Percentiles rank a stretch among this genome's conserved stretches.
Conservation (phyloP, 1,284 basidiomycete genomes). For the Austropuccinia psidii region DNA sequence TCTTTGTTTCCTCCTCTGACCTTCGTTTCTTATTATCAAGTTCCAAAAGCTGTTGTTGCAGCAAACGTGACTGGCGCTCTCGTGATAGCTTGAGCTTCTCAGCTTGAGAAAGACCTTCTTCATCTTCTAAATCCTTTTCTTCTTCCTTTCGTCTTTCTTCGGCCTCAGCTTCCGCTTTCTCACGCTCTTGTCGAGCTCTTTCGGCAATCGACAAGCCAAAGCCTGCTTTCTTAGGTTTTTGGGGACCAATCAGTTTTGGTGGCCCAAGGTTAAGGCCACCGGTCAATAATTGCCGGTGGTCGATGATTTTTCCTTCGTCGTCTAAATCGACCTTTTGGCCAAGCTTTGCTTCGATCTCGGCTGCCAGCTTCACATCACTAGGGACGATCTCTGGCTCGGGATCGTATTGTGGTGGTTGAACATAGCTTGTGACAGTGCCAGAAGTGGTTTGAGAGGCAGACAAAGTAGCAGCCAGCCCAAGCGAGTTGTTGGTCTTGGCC, state of each 20-base stretch:
- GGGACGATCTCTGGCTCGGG: conserved; percentile 61
- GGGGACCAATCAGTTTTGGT: conserved; percentile 23
- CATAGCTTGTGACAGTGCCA: background rate
- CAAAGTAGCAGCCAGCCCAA: conserved; percentile 17
- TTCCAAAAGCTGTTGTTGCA: conserved; percentile 35
- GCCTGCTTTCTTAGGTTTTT: conserved; percentile 24
- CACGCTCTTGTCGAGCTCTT: conserved; percentile 16
- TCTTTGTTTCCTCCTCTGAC: conserved; percentile 14
- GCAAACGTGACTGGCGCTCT: conserved; percentile 27
- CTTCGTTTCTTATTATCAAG: conserved; percentile 25
- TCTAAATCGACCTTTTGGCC: conserved; percentile 91
- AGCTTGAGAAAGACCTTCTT: conserved; percentile 16
- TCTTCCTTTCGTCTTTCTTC: background rate
- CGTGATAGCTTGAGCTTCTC: conserved; percentile 32
- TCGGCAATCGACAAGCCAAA: conserved; percentile 32
- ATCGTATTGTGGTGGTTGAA: conserved; percentile 47
- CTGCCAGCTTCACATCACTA: conserved; percentile 61
- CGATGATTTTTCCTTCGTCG: conserved; percentile 94
- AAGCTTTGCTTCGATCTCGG: conserved; percentile 57
- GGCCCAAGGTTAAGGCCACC: conserved; percentile 76
- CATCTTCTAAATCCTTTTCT: conserved; percentile 18
- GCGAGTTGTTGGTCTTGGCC: background rate
- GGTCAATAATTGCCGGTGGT: conserved; percentile 81
- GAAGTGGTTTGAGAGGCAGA: background rate
- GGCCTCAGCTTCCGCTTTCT: conserved; percentile 1